Base-by-base conservation (phyloP, 2,329 filamentous ascomycete species). In the Trichoderma arundinaceum region DNA sequence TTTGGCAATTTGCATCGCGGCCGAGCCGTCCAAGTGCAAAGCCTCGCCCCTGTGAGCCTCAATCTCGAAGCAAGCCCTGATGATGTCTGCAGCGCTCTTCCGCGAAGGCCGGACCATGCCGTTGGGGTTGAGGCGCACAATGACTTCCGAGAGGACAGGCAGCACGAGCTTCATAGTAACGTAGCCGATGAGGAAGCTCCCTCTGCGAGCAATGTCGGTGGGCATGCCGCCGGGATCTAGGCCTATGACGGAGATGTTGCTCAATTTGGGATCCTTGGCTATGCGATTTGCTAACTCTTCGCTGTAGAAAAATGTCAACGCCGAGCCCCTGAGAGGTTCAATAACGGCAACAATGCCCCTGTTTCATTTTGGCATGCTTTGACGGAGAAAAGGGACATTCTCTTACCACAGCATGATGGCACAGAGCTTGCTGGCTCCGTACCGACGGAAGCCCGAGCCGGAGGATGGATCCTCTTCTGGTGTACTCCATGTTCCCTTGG, bases 401-500 rank as follows among this genome's bases (percentile, higher is more conserved):
- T 68, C 72, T 70, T 67, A 75, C 71, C 72, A 69, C 69, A 80
- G 72, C 75, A 79, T 78, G 10, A 79, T 70, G 17, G 67, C 70
- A 67, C 73, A 80, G 7, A 79, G 72, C 66, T 79, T 80, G 41
- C 74, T 72, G n/a, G 76, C 78, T 8, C 77, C 78, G 58, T 80
- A 80, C 33, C 78, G 74, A 19, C 77, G 72, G 63, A 69, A 74
- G 9, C 76, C 77, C 38, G 71, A 67, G 4, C 72, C 67, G 8
- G 66, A 63, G 0, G 68, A 67, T 1, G 72, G 49, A 44, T 76
- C 75, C 38, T 76, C 74, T 35, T 70, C 58, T 7, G 74, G 72
- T 4, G 72, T 71, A 66, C 75, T 77, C 75, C 77, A 78, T 43
- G 64, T 71, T 3, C 76, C 76, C 64, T 73, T 74, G 61, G 77